Conservation (phyloP, 2,329 filamentous ascomycete species). For the Scedosporium apiospermum region DNA sequence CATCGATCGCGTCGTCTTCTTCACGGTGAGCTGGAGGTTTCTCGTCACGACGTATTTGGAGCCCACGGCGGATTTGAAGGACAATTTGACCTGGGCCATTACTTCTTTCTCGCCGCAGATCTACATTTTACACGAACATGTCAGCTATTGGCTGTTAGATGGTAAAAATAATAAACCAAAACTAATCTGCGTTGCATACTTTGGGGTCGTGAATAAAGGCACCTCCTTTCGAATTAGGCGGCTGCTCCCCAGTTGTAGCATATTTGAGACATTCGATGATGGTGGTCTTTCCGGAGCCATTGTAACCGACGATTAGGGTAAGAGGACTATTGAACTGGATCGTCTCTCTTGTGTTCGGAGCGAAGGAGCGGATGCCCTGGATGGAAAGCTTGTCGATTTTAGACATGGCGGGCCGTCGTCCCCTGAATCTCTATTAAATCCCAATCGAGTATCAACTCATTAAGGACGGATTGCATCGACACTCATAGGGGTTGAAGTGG, state of each 20-base stretch:
- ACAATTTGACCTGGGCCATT: conserved; percentile 81
- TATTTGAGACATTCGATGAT: conserved; percentile 99
- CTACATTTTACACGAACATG: background rate
- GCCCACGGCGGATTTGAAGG: conserved; percentile 71
- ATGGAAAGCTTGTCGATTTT: conserved; percentile 87
- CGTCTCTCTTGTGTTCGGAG: conserved; percentile 61
- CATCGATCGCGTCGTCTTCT: conserved; percentile 64
- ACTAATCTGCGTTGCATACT: conserved; percentile 26
- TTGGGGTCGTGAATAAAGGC: conserved; percentile 98
- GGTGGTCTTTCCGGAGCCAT: conserved; percentile 96
- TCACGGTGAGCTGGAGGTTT: conserved; percentile 76
- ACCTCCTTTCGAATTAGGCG: conserved; percentile 81
- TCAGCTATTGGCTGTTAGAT: too few species aligned
- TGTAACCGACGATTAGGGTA: conserved; percentile 93
- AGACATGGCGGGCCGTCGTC: conserved; percentile 41
- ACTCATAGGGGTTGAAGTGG: too few species aligned
- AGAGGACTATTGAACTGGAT: conserved; percentile 86
- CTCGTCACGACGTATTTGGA: conserved; percentile 75
- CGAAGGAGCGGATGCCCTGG: conserved; percentile 76
- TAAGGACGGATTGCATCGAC: too few species aligned
- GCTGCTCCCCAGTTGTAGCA: conserved; percentile 87
- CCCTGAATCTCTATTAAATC: too few species aligned
- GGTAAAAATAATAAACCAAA: too few species aligned
- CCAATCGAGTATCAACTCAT: too few species aligned
- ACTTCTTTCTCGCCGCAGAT: conserved; percentile 74